Percentiles rank a stretch among this genome's conserved stretches.
These are phyloP conservation scores for Melanomma pulvis-pyrius DNA, from an alignment of 495 filamentous ascomycete genomes.

Conservation along the genomic window DNA sequence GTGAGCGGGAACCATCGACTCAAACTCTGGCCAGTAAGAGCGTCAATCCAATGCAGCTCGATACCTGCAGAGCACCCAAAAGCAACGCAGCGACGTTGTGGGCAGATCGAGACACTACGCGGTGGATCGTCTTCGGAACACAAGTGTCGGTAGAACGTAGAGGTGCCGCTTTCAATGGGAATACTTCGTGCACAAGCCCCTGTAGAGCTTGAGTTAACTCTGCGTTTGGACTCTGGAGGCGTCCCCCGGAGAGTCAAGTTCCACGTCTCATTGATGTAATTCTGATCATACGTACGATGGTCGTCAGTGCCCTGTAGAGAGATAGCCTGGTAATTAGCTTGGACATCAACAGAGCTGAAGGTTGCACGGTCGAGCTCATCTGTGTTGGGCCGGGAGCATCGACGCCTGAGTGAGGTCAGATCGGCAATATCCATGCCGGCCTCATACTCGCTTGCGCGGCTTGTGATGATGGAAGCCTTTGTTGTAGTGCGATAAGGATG, in stretches of 20 bases:
- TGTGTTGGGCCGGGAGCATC: background rate
- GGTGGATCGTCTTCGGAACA: slow-evolving; percentile 69
- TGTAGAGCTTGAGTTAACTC: background rate
- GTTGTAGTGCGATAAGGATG: background rate
- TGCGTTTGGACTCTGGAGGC: background rate
- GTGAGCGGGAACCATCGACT: slow-evolving; percentile 69
- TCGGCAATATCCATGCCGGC: background rate
- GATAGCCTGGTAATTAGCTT: slow-evolving; percentile 16
- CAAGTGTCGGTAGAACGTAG: slow-evolving; percentile 59
- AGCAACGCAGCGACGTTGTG: slow-evolving; percentile 67
- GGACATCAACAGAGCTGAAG: slow-evolving; percentile 29
- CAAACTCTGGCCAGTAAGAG: slow-evolving; percentile 59
- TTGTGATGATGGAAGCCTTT: slow-evolving; percentile 11
- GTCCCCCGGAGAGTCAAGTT: slow-evolving; percentile 28
- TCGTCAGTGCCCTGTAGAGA: slow-evolving; percentile 14
- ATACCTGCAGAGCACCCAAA: slow-evolving; percentile 71
- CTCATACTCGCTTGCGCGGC: slow-evolving; percentile 4
- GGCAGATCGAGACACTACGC: slow-evolving; percentile 68
- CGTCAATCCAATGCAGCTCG: slow-evolving; percentile 74
- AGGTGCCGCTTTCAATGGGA: slow-evolving; percentile 37
- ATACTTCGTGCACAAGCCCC: slow-evolving; percentile 6
- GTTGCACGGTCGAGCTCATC: background rate
- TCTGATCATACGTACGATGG: slow-evolving; percentile 7
- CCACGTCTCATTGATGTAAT: slow-evolving; percentile 34
- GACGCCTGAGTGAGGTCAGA: background rate